These are phyloP conservation scores for Phytopythium helicoides DNA, from an alignment of 352 stramenopile genomes.

Conservation along the genomic window DNA sequence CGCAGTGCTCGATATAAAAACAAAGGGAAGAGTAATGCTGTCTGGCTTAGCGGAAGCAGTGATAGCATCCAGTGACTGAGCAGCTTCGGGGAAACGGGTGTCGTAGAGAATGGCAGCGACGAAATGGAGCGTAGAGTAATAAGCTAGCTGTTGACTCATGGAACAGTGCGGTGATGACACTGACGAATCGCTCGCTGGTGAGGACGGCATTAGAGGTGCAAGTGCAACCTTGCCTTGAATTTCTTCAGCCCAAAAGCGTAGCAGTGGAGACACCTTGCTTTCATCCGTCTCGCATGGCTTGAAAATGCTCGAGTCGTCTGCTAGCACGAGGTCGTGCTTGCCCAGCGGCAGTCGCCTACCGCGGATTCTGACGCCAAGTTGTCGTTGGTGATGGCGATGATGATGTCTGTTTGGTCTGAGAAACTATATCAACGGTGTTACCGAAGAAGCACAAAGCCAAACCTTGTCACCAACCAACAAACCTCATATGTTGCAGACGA, in stretches of 20 bases:
- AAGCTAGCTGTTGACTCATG: conserved; percentile 37
- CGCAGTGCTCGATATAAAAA: conserved; percentile 40
- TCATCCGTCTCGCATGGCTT: conserved; percentile 33
- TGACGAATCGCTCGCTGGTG: conserved; percentile 14
- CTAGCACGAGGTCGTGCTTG: conserved; percentile 34
- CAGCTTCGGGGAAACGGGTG: conserved; percentile 16
- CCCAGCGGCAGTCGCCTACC: conserved; percentile 34
- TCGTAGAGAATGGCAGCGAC: conserved; percentile 52
- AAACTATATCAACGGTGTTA: background rate
- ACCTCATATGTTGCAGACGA: conserved; percentile 40
- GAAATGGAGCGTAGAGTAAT: conserved; percentile 29
- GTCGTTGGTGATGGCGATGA: background rate
- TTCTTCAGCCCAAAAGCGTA: conserved; percentile 10
- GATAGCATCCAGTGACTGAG: conserved; percentile 17
- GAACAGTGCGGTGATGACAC: conserved; percentile 26
- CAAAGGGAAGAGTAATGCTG: conserved; percentile 36
- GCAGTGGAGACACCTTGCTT: conserved; percentile 16
- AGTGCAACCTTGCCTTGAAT: conserved; percentile 11
- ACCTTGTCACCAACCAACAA: no score
- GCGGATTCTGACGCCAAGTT: conserved; percentile 2
- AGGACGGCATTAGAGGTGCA: conserved; percentile 24
- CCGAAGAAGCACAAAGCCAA: background rate
- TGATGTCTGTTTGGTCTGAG: background rate
- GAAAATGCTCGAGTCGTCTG: conserved; percentile 16
- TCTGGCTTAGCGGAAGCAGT: conserved; percentile 17